Evolutionary conservation across 345 rosid genomes (phyloP).

Genomic region (Eucalyptus polyanthemos): DNA sequence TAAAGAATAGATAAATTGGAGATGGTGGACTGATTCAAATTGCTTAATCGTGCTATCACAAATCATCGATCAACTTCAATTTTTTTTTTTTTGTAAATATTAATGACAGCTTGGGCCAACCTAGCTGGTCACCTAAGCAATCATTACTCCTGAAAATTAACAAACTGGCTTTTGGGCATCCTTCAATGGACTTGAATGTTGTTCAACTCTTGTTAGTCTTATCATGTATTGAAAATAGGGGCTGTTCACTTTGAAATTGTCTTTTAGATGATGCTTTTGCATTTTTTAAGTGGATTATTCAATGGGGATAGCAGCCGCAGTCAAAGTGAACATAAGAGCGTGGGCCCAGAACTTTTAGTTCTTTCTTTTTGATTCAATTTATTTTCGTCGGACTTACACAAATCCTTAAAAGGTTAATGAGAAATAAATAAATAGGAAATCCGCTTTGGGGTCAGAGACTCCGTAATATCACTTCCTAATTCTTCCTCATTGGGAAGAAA

Average conservation of each 20-base stretch:
- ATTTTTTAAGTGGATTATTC: background rate
- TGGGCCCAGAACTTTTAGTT: background rate
- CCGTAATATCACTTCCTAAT: too few relatives aligned
- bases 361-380: background rate
- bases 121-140: background rate
- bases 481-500: too few relatives aligned
- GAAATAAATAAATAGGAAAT: too few relatives aligned
- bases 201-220: background rate
- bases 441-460: too few relatives aligned
- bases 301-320: background rate
- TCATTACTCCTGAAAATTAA: background rate
- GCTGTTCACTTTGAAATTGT: background rate
- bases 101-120: background rate
- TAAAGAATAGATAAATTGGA: background rate
- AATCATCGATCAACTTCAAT: background rate
- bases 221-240: background rate
- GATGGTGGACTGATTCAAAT: background rate
- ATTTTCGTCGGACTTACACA: accelerated
- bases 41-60: background rate
- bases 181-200: accelerated
- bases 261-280: background rate
- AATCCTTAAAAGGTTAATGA: too few relatives aligned
- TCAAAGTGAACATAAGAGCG: background rate
- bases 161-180: background rate
- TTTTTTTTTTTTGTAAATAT: background rate